A percentile compares a stretch with the other conserved stretches of the same genome.
phyloP scores from a whole-genome alignment of 352 stramenopile genomes.

The Globisporangium echinulatum region DNA sequence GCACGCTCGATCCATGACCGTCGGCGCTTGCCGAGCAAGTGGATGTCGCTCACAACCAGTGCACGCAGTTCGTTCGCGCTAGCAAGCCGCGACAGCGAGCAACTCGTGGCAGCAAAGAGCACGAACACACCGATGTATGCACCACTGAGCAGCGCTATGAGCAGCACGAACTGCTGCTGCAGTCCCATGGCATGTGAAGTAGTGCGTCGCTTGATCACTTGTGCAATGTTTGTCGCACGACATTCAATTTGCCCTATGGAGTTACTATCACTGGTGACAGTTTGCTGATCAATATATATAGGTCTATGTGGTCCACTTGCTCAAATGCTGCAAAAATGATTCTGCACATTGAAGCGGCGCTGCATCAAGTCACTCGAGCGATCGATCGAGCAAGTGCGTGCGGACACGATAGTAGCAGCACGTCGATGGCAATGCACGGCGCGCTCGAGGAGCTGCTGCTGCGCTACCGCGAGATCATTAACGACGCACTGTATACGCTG shows the following conservation, averaged over 20 bases:
- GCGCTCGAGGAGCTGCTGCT: slow-evolving; percentile 46
- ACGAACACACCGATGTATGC: slow-evolving; percentile 61
- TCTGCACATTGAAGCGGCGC: too few species aligned
- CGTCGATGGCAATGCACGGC: slow-evolving; percentile 2
- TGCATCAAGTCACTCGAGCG: too few species aligned
- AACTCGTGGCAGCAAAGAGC: slow-evolving; percentile 35
- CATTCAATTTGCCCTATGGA: too few species aligned
- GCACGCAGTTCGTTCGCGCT: slow-evolving; percentile 18
- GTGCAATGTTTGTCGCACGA: too few species aligned
- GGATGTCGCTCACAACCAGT: slow-evolving; percentile 66
- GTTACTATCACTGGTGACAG: too few species aligned
- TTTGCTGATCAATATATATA: too few species aligned
- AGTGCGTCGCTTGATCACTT: too few species aligned
- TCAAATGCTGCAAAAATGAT: too few species aligned
- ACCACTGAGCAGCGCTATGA: slow-evolving; percentile 22
- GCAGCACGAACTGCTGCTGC: slow-evolving; percentile 15
- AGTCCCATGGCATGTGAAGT: slow-evolving; percentile 4
- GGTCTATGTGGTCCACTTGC: too few species aligned
- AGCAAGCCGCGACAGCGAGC: not conserved
- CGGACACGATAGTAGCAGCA: not conserved
- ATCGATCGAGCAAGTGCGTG: too few species aligned
- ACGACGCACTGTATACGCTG: slow-evolving; percentile 25
- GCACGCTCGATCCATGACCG: slow-evolving; percentile 45
- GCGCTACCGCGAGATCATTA: slow-evolving; percentile 28
- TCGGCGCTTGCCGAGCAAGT: slow-evolving; percentile 63